Base-by-base conservation (phyloP, 768 basidiomycete species). In the Plicaturopsis crispa region DNA sequence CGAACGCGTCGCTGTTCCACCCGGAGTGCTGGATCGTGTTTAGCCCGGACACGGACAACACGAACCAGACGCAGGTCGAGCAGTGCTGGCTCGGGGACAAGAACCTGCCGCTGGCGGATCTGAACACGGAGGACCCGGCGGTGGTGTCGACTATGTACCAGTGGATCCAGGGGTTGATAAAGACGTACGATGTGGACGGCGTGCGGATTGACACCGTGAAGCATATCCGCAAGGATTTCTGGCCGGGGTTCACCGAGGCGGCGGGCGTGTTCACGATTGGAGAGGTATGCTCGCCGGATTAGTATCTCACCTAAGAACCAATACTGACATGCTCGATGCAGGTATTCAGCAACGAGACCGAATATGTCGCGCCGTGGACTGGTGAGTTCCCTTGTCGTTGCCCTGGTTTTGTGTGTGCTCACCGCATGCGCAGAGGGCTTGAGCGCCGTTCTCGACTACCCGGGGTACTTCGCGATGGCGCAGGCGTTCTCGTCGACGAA, bases 181-280 rank as follows among this genome's bases (percentile, higher is more conserved):
- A 72, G 39, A 76, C 79, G 44, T 90, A 84, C 54, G 62, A 61
- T 19, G 79, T 93, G 42, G 89, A 92, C 54, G 85, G 88, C n/a
- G 72, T 93, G 41, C 79, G 89, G 35, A 84, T 92, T 54, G 89
- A 91, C 53, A 85, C 70, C 39, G 67, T 70, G 28, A 69, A 69
- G 55, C 88, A 91, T 52, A 78, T 90, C 37, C 67, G 78, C 38
- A 67, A 70, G 38, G 61, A 67, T 32, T 93, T 92, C 56, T 91
- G 86, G 87, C 78, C 83, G 1, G 51, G 51, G 5, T 90, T 92
- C 51, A 79, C 78, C 48, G 62, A 57, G 32, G 75, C 73, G n/a
- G 84, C 86, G 0, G 85, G 80, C 10, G 82, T 90, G 6, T 90
- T 84, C 61, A 90, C 84, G 50, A 81, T 90, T 38, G 90, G 90